These are phyloP conservation scores for Aspergillus sp. DNA, from an alignment of 2,329 filamentous ascomycete genomes.

Conservation along the genomic window DNA sequence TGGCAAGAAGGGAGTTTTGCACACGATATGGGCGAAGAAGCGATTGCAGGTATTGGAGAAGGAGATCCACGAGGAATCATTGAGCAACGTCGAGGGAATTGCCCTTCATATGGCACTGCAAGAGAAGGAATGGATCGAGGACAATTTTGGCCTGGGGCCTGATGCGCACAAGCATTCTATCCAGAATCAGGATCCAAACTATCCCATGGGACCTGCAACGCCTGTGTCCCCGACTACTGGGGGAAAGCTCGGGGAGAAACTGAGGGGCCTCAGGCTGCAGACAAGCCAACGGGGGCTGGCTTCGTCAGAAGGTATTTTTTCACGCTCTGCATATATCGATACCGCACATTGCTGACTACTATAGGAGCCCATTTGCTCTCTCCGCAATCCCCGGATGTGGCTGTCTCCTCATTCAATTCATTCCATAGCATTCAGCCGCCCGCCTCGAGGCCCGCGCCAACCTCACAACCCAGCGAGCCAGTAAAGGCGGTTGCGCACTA, in stretches of 20 bases:
- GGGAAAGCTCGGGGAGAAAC: conserved; percentile 76
- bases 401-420: conserved; percentile 64
- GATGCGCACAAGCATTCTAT: conserved; percentile 40
- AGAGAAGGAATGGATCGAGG: conserved; percentile 83
- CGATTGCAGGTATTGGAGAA: conserved; percentile 73
- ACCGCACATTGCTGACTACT: conserved; percentile 1
- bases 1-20: conserved; percentile 79
- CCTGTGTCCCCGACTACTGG: conserved; percentile 66
- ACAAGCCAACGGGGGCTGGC: conserved; percentile 71
- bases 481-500: conserved; percentile 41
- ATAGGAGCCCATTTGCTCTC: conserved; percentile 56
- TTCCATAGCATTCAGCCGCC: conserved; percentile 54
- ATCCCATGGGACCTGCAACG: conserved; percentile 55
- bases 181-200: conserved; percentile 25
- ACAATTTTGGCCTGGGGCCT: conserved; percentile 71
- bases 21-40: conserved; percentile 89
- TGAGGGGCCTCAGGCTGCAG: conserved; percentile 76
- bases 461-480: conserved; percentile 17
- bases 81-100: conserved; percentile 77
- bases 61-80: conserved; percentile 76
- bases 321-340: not conserved
- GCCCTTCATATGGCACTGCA: conserved; percentile 81
- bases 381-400: conserved; percentile 66
- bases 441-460: conserved; percentile 21
- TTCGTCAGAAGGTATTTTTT: conserved; percentile 57